Percentiles rank a stretch among this genome's conserved stretches.
Evolutionary conservation across 1,284 basidiomycete genomes (phyloP).

Genomic region (Sutorius eximius): DNA sequence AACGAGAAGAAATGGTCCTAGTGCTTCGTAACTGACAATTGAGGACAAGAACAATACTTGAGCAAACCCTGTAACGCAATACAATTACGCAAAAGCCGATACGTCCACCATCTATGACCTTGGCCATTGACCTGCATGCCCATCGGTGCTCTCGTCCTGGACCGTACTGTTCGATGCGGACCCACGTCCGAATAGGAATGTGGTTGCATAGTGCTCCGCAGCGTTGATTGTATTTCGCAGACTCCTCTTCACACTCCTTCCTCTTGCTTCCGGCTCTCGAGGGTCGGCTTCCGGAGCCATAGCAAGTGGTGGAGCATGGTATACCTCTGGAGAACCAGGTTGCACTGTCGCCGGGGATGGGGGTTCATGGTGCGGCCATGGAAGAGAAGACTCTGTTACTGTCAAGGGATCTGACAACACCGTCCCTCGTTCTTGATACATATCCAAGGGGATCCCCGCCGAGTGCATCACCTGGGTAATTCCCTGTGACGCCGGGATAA

Average conservation of each 20-base stretch:
- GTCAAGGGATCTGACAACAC: slow-evolving; percentile 8
- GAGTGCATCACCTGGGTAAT: slow-evolving; percentile 41
- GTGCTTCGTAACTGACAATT: slow-evolving; percentile 5
- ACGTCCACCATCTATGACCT: slow-evolving; percentile 20
- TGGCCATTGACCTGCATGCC: slow-evolving; percentile 28
- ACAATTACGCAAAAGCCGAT: slow-evolving; percentile 11
- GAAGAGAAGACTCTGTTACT: slow-evolving; percentile 18
- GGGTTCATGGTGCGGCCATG: slow-evolving; percentile 29
- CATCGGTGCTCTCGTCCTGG: slow-evolving; percentile 25
- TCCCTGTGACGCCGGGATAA: slow-evolving; percentile 29
- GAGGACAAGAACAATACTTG: slow-evolving; percentile 7
- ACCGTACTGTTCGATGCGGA: slow-evolving; percentile 25
- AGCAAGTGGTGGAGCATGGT: slow-evolving; percentile 44
- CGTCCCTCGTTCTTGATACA: slow-evolving; percentile 17
- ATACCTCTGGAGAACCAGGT: slow-evolving; percentile 35
- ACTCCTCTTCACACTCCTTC: slow-evolving; percentile 61
- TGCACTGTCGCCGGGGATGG: slow-evolving; percentile 27
- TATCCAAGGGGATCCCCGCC: slow-evolving; percentile 30
- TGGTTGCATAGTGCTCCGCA: slow-evolving; percentile 66
- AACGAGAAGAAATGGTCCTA: slow-evolving; percentile 14
- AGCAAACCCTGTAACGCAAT: slow-evolving; percentile 5
- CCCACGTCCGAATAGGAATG: slow-evolving; percentile 57
- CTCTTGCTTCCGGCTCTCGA: slow-evolving; percentile 42
- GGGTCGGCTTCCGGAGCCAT: slow-evolving; percentile 34
- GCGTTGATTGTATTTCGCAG: slow-evolving; percentile 63